phyloP scores from a whole-genome alignment of 768 basidiomycete species.

The Tulasnella sp. region DNA sequence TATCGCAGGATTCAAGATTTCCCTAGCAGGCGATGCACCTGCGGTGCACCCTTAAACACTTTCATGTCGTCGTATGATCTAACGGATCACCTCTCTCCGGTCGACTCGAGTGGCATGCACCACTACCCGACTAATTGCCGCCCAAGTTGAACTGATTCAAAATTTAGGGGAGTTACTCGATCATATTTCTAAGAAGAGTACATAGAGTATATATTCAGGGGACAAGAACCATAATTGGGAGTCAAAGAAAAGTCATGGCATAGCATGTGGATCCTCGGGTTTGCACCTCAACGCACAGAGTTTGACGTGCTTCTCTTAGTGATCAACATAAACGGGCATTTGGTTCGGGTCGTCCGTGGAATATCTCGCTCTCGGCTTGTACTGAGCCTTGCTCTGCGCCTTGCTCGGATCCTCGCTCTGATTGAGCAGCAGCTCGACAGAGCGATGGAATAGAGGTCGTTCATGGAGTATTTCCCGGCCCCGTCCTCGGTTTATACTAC shows the following conservation, averaged over 20 bases:
- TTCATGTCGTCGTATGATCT: no score
- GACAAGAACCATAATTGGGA: background rate
- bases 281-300: background rate
- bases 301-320: background rate
- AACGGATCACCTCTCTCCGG: no score
- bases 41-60: background rate
- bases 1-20: no score
- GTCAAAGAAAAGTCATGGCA: background rate
- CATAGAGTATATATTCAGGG: background rate
- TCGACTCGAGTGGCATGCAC: no score
- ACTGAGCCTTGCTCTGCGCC: no score
- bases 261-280: background rate
- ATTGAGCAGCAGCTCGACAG: background rate
- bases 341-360: no score
- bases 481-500: background rate
- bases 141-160: no score
- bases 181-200: background rate
- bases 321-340: background rate
- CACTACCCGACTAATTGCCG: no score
- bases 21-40: no score
- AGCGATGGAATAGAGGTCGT: background rate
- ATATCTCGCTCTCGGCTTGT: no score
- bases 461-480: background rate
- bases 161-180: no score
- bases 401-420: no score